These are phyloP conservation scores for Nitzschia sp. DNA, from an alignment of 108 stramenopile species.

Conservation along the genomic window DNA sequence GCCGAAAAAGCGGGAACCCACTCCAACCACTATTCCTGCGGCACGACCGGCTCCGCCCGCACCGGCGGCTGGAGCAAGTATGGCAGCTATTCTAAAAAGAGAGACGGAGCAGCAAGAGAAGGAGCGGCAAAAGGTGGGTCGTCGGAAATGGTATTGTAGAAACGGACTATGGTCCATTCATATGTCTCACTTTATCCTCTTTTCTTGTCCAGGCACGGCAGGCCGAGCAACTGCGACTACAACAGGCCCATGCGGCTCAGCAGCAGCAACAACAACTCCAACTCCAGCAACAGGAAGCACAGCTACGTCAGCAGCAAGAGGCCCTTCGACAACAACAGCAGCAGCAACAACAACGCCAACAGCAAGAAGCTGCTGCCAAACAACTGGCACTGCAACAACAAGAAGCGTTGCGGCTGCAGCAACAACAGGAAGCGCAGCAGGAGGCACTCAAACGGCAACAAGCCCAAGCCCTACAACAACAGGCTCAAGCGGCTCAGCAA, in stretches of 20 bases:
- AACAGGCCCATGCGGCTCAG: constrained; percentile 41
- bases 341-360: constrained; percentile 15
- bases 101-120: constrained; percentile 87
- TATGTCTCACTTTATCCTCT: neutral
- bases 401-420: constrained; percentile 48
- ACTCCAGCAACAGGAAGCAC: constrained; percentile 63
- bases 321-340: constrained; percentile 54
- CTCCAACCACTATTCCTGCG: constrained; percentile 53
- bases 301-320: constrained; percentile 51
- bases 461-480: constrained; percentile 37
- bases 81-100: constrained; percentile 89
- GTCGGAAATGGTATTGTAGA: constrained; percentile 19
- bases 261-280: constrained; percentile 66
- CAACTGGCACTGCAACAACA: constrained; percentile 58
- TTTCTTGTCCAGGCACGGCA: constrained; percentile 23
- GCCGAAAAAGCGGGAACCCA: constrained; percentile 27
- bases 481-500: constrained; percentile 41
- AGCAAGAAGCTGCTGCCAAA: constrained; percentile 52
- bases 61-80: constrained; percentile 59
- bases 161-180: constrained; percentile 1
- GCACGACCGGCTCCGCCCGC: constrained; percentile 41
- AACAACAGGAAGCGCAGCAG: constrained; percentile 60
- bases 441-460: constrained; percentile 58
- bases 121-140: constrained; percentile 63
- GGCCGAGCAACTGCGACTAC: constrained; percentile 58